These are phyloP conservation scores for Lumnitzera racemosa DNA, from an alignment of 345 rosid species.

Conservation along the genomic window DNA sequence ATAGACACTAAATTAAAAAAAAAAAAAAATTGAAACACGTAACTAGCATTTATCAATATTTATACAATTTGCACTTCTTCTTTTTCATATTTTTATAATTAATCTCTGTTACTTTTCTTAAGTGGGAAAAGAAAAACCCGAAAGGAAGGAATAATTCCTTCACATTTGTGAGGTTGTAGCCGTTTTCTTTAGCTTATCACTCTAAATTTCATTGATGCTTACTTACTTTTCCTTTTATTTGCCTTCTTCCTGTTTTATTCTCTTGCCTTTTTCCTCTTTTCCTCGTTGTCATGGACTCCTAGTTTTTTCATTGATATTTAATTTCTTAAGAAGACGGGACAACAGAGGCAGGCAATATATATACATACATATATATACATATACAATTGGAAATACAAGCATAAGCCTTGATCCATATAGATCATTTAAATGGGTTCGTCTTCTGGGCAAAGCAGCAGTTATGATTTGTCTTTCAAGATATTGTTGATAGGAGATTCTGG, in stretches of 20 bases:
- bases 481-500: slow-evolving; percentile 54
- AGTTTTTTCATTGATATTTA: not conserved
- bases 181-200: not conserved
- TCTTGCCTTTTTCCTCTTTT: not conserved
- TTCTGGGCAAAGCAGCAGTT: slow-evolving; percentile 16
- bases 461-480: slow-evolving; percentile 39
- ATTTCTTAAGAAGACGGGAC: not conserved
- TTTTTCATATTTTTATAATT: too few species aligned
- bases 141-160: not conserved
- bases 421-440: slow-evolving; percentile 19
- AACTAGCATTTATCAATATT: too few species aligned
- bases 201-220: too few species aligned
- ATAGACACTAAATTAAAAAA: too few species aligned
- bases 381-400: not conserved
- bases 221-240: not conserved
- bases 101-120: not conserved
- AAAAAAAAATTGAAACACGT: too few species aligned
- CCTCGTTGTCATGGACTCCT: not conserved
- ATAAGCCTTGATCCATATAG: not conserved
- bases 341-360: not conserved
- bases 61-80: too few species aligned
- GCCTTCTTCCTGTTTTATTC: not conserved
- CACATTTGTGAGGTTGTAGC: not conserved
- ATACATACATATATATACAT: not conserved
- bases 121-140: not conserved